Evolutionary conservation across 768 basidiomycete genomes (phyloP).

Genomic region (Clavulina sp.): DNA sequence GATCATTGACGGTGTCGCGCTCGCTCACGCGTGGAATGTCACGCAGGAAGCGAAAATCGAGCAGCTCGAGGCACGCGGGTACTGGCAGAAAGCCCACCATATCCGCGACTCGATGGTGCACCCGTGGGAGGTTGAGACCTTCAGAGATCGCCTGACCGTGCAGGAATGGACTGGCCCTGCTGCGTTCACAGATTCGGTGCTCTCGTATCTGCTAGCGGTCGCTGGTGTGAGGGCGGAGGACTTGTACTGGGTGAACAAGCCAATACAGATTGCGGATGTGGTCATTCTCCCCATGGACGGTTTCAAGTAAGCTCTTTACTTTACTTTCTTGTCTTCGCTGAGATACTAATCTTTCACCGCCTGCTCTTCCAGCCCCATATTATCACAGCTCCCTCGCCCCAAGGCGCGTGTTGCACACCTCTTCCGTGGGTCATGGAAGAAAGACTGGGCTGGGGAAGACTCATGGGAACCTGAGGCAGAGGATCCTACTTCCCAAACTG

Average conservation of each 20-base stretch:
- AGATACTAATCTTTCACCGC: too few relatives aligned
- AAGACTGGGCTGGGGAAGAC: too few relatives aligned
- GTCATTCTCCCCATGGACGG: background rate
- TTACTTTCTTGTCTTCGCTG: background rate
- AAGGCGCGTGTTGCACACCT: background rate
- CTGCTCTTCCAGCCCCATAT: background rate
- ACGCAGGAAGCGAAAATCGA: background rate
- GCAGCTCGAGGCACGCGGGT: background rate
- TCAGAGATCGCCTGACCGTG: conserved; percentile 12
- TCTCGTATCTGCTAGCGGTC: background rate
- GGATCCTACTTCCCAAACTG: too few relatives aligned
- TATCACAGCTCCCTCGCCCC: background rate
- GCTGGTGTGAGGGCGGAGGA: background rate
- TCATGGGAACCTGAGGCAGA: too few relatives aligned
- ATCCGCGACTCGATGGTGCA: background rate
- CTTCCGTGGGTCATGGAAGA: background rate
- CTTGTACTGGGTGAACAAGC: background rate
- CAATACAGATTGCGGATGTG: background rate
- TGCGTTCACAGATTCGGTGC: background rate
- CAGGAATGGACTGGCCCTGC: conserved; percentile 25
- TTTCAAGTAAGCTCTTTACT: background rate
- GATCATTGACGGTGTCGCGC: conserved; percentile 14
- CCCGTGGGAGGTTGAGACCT: background rate
- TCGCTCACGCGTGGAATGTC: conserved; percentile 1
- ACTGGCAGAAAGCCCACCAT: background rate